Percentiles rank a stretch among this genome's conserved stretches.
These are phyloP conservation scores for Trichoderma sp. DNA, from an alignment of 2,329 filamentous ascomycete genomes.

Conservation along the genomic window DNA sequence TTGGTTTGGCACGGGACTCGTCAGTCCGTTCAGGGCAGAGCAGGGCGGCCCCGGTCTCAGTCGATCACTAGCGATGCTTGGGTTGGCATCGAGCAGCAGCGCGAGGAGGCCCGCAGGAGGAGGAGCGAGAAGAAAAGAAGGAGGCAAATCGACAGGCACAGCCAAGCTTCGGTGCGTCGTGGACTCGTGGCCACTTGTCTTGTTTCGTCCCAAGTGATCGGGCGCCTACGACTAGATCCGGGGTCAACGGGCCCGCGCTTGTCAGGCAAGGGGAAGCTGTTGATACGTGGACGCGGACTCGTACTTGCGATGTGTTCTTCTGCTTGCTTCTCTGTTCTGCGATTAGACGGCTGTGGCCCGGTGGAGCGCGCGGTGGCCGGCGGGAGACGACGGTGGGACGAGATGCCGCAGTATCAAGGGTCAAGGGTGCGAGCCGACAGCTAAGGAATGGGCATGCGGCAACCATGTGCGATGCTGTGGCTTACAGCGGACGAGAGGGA, in stretches of 20 bases:
- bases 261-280: constrained; percentile 24
- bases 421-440: constrained; percentile 20
- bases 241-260: constrained; percentile 23
- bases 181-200: constrained; percentile 11
- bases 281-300: constrained; percentile 21
- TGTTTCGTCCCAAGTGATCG: constrained; percentile 29
- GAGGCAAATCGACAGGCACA: constrained; percentile 26
- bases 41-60: constrained; percentile 28
- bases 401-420: constrained; percentile 27
- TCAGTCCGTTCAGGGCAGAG: constrained; percentile 8
- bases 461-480: constrained; percentile 19
- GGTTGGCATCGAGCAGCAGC: constrained; percentile 23
- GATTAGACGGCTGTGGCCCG: not conserved
- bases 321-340: constrained; percentile 2
- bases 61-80: constrained; percentile 25
- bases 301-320: constrained; percentile 1
- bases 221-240: constrained; percentile 29
- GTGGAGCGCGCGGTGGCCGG: constrained; percentile 26
- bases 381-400: constrained; percentile 27
- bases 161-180: constrained; percentile 20
- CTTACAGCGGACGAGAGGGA: constrained; percentile 15
- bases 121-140: not conserved
- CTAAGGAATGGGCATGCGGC: constrained; percentile 21
- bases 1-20: constrained; percentile 9
- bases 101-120: constrained; percentile 9